Evolutionary conservation across 768 basidiomycete species (phyloP).

Genomic region (Collybia nuda): DNA sequence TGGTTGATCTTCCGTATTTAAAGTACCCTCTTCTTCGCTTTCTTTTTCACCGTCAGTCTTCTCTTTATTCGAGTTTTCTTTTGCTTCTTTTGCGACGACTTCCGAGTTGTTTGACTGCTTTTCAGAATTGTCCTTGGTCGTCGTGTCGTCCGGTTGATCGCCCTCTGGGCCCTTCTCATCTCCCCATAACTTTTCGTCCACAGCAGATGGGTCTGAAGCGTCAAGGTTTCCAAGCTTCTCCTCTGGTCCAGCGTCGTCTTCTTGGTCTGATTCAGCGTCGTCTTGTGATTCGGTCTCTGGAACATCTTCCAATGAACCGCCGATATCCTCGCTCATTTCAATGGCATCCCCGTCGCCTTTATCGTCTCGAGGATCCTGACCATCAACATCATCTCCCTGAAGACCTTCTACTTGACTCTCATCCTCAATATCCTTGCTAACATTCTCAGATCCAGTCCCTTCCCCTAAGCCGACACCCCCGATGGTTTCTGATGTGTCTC

Average conservation of each 20-base stretch:
- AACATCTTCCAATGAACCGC: constrained; percentile 82
- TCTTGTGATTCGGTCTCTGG: constrained; percentile 61
- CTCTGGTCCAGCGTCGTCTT: constrained; percentile 66
- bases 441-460: constrained; percentile 82
- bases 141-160: constrained; percentile 52
- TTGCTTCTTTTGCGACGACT: constrained; percentile 76
- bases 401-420: constrained; percentile 97
- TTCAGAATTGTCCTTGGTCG: constrained; percentile 60
- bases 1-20: constrained; percentile 16
- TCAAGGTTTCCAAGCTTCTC: constrained; percentile 86
- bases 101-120: constrained; percentile 56
- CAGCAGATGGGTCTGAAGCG: constrained; percentile 73
- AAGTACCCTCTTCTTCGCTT: constrained; percentile 5
- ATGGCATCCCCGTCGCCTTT: constrained; percentile 74
- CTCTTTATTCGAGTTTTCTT: constrained; percentile 33
- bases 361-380: constrained; percentile 41
- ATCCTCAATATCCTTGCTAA: constrained; percentile 93
- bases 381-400: constrained; percentile 58
- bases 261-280: constrained; percentile 49
- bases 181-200: constrained; percentile 98
- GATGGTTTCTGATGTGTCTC: constrained; percentile 46
- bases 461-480: constrained; percentile 89
- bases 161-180: constrained; percentile 68
- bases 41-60: constrained; percentile 23
- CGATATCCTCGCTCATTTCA: constrained; percentile 91